Percentiles rank a stretch among this genome's conserved stretches.
Conservation (phyloP, 2,329 filamentous ascomycete species). For the Balansia obtecta region DNA sequence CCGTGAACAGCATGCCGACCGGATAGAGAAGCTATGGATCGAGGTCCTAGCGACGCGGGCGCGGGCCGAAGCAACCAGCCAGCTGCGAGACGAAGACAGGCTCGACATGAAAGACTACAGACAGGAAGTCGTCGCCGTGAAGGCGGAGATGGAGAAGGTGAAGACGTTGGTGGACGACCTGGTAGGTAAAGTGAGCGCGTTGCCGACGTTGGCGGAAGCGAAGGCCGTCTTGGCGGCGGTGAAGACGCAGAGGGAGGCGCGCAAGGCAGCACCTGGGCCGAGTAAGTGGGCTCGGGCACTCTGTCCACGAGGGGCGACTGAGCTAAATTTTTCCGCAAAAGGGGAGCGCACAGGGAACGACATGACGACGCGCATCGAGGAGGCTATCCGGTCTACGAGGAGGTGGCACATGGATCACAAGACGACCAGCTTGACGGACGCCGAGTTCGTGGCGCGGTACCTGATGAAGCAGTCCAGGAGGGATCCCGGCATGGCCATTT, state of each 20-base stretch:
- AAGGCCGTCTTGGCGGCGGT: conserved; percentile 8
- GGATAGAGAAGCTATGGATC: conserved; percentile 16
- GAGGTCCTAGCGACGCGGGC: conserved; percentile 21
- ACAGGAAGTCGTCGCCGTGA: conserved; percentile 3
- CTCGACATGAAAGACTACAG: conserved; percentile 2
- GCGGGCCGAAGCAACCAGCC: conserved; percentile 11
- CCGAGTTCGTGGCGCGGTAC: conserved; percentile 19
- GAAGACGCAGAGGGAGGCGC: conserved; percentile 1
- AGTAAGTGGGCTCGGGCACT: not conserved
- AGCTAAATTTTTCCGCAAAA: too few species aligned
- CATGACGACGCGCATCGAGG: conserved; percentile 18
- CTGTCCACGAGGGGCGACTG: too few species aligned
- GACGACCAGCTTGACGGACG: conserved; percentile 17
- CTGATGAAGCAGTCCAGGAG: conserved; percentile 24
- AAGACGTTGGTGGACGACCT: conserved; percentile 13
- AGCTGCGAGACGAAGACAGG: not conserved
- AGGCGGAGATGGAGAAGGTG: conserved; percentile 14
- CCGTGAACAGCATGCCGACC: conserved; percentile 16
- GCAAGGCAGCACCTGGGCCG: not conserved
- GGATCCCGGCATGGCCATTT: conserved; percentile 20
- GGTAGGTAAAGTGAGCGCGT: conserved; percentile 11
- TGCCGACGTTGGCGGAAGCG: conserved; percentile 11
- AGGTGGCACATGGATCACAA: conserved; percentile 28
- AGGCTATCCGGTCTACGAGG: conserved; percentile 23
- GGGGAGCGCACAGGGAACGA: conserved; percentile 3